These are phyloP conservation scores for Fusarium begoniae DNA, from an alignment of 2,329 filamentous ascomycete genomes.

Conservation along the genomic window DNA sequence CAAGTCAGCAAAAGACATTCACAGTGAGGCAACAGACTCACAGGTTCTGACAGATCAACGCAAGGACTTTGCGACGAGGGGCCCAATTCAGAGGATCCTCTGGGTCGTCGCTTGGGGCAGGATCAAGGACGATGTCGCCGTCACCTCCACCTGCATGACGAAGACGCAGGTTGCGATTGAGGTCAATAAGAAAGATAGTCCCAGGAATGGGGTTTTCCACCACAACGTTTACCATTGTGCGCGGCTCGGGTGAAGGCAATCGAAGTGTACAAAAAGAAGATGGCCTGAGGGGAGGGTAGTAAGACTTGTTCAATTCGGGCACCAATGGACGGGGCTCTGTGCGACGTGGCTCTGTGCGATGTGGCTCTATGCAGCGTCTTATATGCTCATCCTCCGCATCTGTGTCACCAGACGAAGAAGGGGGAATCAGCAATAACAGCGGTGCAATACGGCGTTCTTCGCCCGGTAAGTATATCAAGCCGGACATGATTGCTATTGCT, in stretches of 20 bases:
- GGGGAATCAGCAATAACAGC: neutral
- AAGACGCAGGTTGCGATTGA: constrained; percentile 46
- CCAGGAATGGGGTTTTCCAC: constrained; percentile 44
- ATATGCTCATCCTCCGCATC: neutral
- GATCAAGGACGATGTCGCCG: constrained; percentile 59
- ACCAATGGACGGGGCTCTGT: neutral
- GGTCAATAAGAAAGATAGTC: constrained; percentile 53
- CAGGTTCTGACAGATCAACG: constrained; percentile 44
- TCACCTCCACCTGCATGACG: constrained; percentile 44
- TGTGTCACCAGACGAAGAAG: neutral
- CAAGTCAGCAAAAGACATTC: neutral
- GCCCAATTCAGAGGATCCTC: constrained; percentile 64
- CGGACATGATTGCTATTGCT: neutral
- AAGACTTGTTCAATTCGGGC: neutral
- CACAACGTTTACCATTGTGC: neutral
- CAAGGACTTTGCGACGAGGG: constrained; percentile 38
- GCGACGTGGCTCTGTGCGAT: neutral
- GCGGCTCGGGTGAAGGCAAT: neutral
- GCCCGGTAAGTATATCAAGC: neutral
- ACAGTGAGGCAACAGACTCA: constrained; percentile 8
- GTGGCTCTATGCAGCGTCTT: neutral
- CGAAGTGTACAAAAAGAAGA: neutral
- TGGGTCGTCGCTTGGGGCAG: constrained; percentile 58
- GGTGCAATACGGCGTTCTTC: neutral
- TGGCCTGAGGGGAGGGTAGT: neutral